phyloP scores from a whole-genome alignment of 2,329 filamentous ascomycete species.

The Boeremia exigua region DNA sequence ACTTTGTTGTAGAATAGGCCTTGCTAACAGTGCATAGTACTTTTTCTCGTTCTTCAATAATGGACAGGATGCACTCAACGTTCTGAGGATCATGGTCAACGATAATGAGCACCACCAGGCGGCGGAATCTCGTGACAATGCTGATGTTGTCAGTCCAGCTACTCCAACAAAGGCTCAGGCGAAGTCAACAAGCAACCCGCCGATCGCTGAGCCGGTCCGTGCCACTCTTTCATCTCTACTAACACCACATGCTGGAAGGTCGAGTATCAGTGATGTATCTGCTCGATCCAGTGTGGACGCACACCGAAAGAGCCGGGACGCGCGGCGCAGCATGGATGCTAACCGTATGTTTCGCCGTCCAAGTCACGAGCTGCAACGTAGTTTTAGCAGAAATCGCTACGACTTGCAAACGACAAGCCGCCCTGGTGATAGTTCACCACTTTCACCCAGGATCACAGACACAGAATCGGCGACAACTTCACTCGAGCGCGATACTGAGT shows the following conservation, averaged over 20 bases:
- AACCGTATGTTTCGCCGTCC: conserved; percentile 61
- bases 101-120: conserved; percentile 58
- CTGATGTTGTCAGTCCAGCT: conserved; percentile 22
- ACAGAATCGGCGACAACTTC: conserved; percentile 79
- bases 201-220: conserved; percentile 49
- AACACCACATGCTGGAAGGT: conserved; percentile 37
- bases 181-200: conserved; percentile 28
- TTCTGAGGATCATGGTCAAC: conserved; percentile 75
- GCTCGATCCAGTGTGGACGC: conserved; percentile 49
- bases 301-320: conserved; percentile 49
- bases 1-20: background rate
- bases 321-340: conserved; percentile 44
- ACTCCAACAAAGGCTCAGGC: conserved; percentile 17
- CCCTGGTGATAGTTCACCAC: conserved; percentile 56
- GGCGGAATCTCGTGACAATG: conserved; percentile 13
- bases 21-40: conserved; percentile 62
- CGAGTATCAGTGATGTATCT: conserved; percentile 53
- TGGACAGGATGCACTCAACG: conserved; percentile 80
- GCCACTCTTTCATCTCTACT: conserved; percentile 54
- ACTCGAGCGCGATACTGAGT: conserved; percentile 75
- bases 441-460: conserved; percentile 61
- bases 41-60: conserved; percentile 95
- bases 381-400: conserved; percentile 66
- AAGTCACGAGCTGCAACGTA: conserved; percentile 57
- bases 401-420: conserved; percentile 60